A percentile compares a stretch with the other conserved stretches of the same genome.
phyloP scores from a whole-genome alignment of 495 filamentous ascomycete genomes.

The Cenococcum geophilum region DNA sequence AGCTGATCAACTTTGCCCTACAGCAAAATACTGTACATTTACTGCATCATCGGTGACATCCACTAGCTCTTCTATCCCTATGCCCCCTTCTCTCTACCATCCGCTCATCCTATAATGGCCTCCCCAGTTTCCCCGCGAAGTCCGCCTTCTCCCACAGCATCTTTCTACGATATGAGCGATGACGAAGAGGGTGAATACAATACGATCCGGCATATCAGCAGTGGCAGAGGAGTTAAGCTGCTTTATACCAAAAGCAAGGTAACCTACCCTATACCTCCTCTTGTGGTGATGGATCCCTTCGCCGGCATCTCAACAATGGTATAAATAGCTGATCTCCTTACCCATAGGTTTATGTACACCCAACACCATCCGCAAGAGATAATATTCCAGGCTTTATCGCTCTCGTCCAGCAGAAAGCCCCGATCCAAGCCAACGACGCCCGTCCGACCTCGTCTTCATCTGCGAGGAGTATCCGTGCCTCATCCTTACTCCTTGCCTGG shows the following conservation, averaged over 20 bases:
- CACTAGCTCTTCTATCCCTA: not conserved
- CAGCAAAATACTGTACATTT: not conserved
- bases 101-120: constrained; percentile 8
- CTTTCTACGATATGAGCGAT: constrained; percentile 95
- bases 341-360: constrained; percentile 87
- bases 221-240: constrained; percentile 86
- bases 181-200: constrained; percentile 94
- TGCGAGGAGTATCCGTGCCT: constrained; percentile 47
- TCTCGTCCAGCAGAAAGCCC: constrained; percentile 80
- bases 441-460: constrained; percentile 48
- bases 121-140: constrained; percentile 18
- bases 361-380: constrained; percentile 85
- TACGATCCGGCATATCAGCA: constrained; percentile 78
- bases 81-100: not conserved
- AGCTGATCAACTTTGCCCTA: constrained; percentile 1
- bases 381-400: constrained; percentile 97
- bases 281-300: not conserved
- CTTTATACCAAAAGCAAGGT: constrained; percentile 96
- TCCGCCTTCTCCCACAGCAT: constrained; percentile 72
- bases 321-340: not conserved
- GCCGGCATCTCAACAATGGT: not conserved
- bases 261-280: constrained; percentile 18
- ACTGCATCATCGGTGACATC: not conserved
- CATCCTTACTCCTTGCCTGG: constrained; percentile 80
- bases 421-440: constrained; percentile 33